A percentile compares a stretch with the other conserved stretches of the same genome.
phyloP scores from a whole-genome alignment of 1,284 basidiomycete genomes.

The Rhodofomes roseus region DNA sequence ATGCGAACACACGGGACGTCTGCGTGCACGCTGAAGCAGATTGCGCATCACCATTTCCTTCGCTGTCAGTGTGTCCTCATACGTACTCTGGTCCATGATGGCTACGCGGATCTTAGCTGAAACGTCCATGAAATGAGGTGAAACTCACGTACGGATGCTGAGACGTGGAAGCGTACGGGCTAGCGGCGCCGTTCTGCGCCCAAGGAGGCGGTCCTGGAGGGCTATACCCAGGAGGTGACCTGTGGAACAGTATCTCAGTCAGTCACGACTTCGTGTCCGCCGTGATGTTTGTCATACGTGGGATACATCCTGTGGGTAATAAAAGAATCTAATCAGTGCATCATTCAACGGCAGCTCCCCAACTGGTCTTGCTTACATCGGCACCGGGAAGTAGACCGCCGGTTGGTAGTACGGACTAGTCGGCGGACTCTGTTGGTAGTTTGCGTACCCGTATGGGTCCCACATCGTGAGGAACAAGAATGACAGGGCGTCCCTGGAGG shows the following conservation, averaged over 20 bases:
- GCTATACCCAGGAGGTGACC: background rate
- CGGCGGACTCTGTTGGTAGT: background rate
- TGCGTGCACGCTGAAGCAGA: no score
- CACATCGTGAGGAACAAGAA: slow-evolving; percentile 15
- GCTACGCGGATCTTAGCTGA: background rate
- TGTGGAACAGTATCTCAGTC: background rate
- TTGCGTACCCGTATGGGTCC: slow-evolving; percentile 16
- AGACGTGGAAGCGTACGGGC: background rate
- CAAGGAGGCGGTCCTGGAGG: background rate
- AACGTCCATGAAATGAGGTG: background rate
- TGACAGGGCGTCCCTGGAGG: slow-evolving; percentile 31
- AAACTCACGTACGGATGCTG: background rate
- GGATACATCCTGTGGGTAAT: background rate
- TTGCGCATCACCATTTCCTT: no score
- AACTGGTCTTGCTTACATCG: background rate
- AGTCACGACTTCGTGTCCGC: no score
- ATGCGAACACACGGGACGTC: no score
- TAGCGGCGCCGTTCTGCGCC: background rate
- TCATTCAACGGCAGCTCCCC: background rate
- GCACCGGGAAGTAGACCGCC: slow-evolving; percentile 2
- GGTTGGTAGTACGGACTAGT: slow-evolving; percentile 1
- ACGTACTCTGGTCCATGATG: background rate
- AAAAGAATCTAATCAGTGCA: background rate
- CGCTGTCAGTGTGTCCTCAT: background rate
- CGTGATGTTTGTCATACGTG: background rate